phyloP scores from a whole-genome alignment of 176 grass and related monocot genomes.

The Oryza brachyantha region DNA sequence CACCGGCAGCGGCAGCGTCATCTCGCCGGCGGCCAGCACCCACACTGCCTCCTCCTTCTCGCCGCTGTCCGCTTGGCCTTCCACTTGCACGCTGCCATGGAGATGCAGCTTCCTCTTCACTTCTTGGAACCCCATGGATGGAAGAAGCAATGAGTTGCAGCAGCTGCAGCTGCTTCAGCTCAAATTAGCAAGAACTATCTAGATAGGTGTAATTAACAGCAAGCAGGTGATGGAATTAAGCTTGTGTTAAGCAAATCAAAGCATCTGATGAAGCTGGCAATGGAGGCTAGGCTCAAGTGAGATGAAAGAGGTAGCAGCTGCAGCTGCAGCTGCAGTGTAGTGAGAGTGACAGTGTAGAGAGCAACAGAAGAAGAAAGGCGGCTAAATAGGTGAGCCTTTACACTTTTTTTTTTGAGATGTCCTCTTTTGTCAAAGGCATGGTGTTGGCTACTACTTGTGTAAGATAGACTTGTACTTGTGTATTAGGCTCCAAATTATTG shows the following conservation, averaged over 20 bases:
- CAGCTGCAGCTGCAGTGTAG: not conserved
- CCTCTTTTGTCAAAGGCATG: conserved; percentile 23
- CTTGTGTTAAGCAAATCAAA: not conserved
- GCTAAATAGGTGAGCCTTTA: conserved; percentile 28
- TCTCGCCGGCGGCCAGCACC: conserved; percentile 1
- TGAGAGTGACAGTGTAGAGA: not conserved
- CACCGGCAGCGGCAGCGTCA: conserved; percentile 20
- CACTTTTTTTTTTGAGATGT: not conserved
- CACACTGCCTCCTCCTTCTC: not conserved
- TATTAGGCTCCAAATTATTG: not conserved
- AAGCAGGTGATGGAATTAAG: not conserved
- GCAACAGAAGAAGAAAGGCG: conserved; percentile 4
- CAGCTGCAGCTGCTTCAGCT: not conserved
- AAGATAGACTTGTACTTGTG: not conserved
- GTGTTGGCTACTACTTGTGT: too few relatives aligned
- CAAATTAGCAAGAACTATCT: not conserved
- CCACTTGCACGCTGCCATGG: not conserved
- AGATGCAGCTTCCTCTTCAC: conserved; percentile 11
- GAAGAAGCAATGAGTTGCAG: too few relatives aligned
- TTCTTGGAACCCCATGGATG: conserved; percentile 28
- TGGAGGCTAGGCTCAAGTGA: not conserved
- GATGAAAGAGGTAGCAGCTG: not conserved
- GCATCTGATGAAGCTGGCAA: not conserved
- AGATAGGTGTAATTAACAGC: too few relatives aligned
- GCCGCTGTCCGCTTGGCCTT: not conserved